Percentiles rank a stretch among this genome's conserved stretches.
Conservation (phyloP, 768 basidiomycete species). For the Trametes coccinea region DNA sequence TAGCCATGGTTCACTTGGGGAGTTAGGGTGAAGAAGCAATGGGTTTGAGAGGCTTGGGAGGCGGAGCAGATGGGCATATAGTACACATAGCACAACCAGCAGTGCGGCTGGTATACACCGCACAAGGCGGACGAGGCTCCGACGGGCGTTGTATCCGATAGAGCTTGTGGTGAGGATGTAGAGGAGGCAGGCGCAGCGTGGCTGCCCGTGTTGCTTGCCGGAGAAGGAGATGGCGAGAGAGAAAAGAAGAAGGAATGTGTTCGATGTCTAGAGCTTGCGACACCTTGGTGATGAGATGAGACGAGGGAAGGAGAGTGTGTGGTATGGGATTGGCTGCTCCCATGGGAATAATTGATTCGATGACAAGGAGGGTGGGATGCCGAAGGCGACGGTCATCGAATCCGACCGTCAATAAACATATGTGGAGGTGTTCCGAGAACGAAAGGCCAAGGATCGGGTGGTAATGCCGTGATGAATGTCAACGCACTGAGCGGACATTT, state of each 20-base stretch:
- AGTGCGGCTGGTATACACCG: slow-evolving; percentile 21
- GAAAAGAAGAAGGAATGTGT: background rate
- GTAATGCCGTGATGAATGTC: background rate
- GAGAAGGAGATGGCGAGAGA: background rate
- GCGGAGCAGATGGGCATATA: slow-evolving; percentile 1
- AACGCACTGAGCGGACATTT: slow-evolving; percentile 16
- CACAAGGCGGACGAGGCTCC: slow-evolving; percentile 4
- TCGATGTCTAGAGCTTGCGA: background rate
- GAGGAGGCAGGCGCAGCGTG: background rate
- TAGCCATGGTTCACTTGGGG: slow-evolving; percentile 4
- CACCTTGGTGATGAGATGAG: background rate
- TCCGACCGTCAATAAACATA: slow-evolving; percentile 13
- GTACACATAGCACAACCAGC: slow-evolving; percentile 24
- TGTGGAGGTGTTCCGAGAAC: background rate
- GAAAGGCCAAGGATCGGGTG: background rate
- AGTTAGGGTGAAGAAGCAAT: background rate
- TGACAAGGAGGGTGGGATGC: slow-evolving; percentile 10
- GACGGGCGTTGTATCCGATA: background rate
- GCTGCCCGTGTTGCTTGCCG: background rate
- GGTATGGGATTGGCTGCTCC: background rate
- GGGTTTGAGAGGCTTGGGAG: background rate
- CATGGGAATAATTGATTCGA: slow-evolving; percentile 3
- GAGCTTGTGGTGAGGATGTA: background rate
- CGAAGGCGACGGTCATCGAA: slow-evolving; percentile 1
- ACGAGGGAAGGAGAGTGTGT: slow-evolving; percentile 5